Conservation (phyloP, 371 early-diverging fungal species). For the Mortierella sp. region DNA sequence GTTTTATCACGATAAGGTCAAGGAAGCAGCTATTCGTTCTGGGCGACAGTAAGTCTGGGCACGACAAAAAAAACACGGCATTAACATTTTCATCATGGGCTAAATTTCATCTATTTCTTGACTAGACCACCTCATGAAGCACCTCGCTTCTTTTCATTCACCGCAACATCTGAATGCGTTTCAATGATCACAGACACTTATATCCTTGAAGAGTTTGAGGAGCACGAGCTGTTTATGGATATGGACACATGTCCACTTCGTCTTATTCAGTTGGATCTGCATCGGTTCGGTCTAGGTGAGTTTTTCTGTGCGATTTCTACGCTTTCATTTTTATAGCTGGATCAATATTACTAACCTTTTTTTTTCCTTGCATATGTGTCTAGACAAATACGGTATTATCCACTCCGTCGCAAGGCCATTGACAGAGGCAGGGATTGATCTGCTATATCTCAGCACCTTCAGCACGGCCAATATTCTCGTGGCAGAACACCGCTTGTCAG, state of each 20-base stretch:
- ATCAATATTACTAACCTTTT: background rate
- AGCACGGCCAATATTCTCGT: constrained; percentile 81
- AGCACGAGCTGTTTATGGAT: constrained; percentile 69
- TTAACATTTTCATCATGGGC: too few species aligned
- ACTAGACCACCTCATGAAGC: constrained; percentile 17
- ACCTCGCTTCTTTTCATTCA: constrained; percentile 76
- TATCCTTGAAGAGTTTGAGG: constrained; percentile 69
- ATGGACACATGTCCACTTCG: constrained; percentile 67
- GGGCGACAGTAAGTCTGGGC: constrained; percentile 32
- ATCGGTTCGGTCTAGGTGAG: constrained; percentile 62
- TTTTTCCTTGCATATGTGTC: background rate
- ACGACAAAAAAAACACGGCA: too few species aligned
- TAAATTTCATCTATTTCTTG: too few species aligned
- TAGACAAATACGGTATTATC: constrained; percentile 80
- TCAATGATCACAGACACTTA: constrained; percentile 74
- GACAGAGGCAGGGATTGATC: constrained; percentile 70
- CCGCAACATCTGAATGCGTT: constrained; percentile 77
- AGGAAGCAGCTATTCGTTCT: constrained; percentile 29
- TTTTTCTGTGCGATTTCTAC: background rate
- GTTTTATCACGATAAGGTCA: constrained; percentile 68
- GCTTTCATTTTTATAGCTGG: too few species aligned
- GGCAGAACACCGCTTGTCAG: constrained; percentile 45
- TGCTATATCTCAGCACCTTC: constrained; percentile 77
- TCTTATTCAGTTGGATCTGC: constrained; percentile 79
- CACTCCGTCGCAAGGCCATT: constrained; percentile 81